Base-by-base conservation (phyloP, 805 yeast genomes). In the Soucietia sequanensis region DNA sequence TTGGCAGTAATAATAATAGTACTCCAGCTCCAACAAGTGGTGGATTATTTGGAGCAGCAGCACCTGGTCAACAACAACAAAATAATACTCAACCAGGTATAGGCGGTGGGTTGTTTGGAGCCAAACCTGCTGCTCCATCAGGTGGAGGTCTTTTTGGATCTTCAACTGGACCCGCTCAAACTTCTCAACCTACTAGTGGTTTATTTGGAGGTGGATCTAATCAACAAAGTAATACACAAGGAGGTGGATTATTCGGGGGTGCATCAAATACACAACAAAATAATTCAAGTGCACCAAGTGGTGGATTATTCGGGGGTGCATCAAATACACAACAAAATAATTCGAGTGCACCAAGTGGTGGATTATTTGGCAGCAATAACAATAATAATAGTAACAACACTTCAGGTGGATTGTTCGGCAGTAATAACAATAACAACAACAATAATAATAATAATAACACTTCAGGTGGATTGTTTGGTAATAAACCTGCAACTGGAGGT, bases 401-500 rank as follows among this genome's bases (percentile, higher is more conserved):
- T 39, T 70, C 68, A 19, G 46, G 51, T 16, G 53, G 48, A 15
- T 27, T 50, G 5, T 50, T 52, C 40, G 51, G 54, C 11, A 23
- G 20, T 23, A 25, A 38, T 10, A 27, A 18, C 24, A 25, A 32
- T n/a, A 37, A 25, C 14, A 34, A 39, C 8, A 35, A 39, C n/a
- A 27, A 18, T 23, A 25, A 32, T n/a, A 37, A 25, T 14, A 34
- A 39, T 9, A 35, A 39, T 7, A 27, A 42, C 20, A 39, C 43
- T 10, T 19, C 43, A 31, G 52, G 54, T 10, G 60, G 62, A 12
- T 38, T 60, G 22, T 57, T 57, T 47, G 62, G 58, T 11, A 33
- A 30, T 14, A 52, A 38, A 20, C 31, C 37, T 5, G 19, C 35
- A 10, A 17, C 43, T 16, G 47, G 44, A 4, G 50, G 52, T 4